These are phyloP conservation scores for Pisolithus orientalis DNA, from an alignment of 768 basidiomycete genomes.

Conservation along the genomic window DNA sequence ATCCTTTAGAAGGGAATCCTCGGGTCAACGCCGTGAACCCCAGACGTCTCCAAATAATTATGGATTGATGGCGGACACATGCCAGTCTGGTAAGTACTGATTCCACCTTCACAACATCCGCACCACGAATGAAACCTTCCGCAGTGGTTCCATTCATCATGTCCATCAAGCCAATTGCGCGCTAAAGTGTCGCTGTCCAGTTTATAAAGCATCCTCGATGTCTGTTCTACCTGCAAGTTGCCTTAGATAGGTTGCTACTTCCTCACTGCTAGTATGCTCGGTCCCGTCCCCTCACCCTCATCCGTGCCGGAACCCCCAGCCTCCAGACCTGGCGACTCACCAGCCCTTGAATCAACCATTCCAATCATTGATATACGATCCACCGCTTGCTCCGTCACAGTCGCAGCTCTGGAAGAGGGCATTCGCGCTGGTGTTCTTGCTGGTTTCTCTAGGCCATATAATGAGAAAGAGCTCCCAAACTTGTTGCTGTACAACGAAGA, in stretches of 20 bases:
- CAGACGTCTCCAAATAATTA: too few relatives aligned
- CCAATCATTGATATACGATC: slow-evolving; percentile 4
- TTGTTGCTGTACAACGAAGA: slow-evolving; percentile 6
- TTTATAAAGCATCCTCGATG: neutral
- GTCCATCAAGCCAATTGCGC: neutral
- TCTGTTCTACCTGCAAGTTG: neutral
- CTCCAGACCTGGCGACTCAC: neutral
- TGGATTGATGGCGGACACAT: too few relatives aligned
- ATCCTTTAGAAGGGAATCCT: too few relatives aligned
- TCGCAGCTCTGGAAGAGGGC: neutral
- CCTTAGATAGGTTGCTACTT: neutral
- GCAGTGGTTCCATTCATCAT: neutral
- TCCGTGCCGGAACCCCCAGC: neutral
- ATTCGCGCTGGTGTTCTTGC: neutral
- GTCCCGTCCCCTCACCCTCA: neutral
- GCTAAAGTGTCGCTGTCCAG: neutral
- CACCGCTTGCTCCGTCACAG: neutral
- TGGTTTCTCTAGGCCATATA: slow-evolving; percentile 1
- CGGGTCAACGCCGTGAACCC: too few relatives aligned
- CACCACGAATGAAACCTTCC: neutral
- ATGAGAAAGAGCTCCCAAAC: slow-evolving; percentile 2
- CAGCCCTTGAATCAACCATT: neutral
- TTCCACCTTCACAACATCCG: too few relatives aligned
- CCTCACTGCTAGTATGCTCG: neutral
- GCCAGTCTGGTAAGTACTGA: too few relatives aligned